Percentiles rank a stretch among this genome's conserved stretches.
Conservation (phyloP, 108 stramenopile genomes). For the Cyclotella cryptica region DNA sequence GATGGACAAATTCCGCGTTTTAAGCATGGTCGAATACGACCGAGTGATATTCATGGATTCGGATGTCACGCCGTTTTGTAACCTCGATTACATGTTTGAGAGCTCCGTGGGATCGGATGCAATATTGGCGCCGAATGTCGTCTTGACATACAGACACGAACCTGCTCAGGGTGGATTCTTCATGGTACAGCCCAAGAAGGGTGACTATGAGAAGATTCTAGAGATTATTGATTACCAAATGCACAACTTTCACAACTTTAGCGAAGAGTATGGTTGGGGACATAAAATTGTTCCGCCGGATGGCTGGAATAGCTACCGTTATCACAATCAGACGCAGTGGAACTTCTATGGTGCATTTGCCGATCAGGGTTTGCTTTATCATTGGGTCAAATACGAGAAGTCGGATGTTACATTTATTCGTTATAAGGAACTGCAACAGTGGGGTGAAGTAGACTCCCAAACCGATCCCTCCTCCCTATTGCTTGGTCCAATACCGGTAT, state of each 20-base stretch:
- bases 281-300: constrained; percentile 20
- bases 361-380: constrained; percentile 68
- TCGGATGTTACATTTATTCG: constrained; percentile 50
- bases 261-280: constrained; percentile 50
- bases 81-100: constrained; percentile 68
- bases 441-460: constrained; percentile 1
- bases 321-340: constrained; percentile 39
- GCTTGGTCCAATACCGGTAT: not conserved
- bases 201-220: constrained; percentile 36
- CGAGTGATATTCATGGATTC: constrained; percentile 74
- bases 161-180: constrained; percentile 61
- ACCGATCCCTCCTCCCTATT: not conserved
- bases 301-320: constrained; percentile 18
- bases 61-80: constrained; percentile 68
- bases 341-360: constrained; percentile 49
- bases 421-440: not conserved
- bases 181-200: constrained; percentile 56
- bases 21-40: constrained; percentile 67
- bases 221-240: constrained; percentile 18
- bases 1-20: constrained; percentile 65
- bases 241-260: not conserved
- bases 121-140: constrained; percentile 51
- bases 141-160: constrained; percentile 47
- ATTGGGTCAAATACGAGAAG: constrained; percentile 53
- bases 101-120: constrained; percentile 37